phyloP scores from a whole-genome alignment of 306 rosid species.

The Prunus mira region DNA sequence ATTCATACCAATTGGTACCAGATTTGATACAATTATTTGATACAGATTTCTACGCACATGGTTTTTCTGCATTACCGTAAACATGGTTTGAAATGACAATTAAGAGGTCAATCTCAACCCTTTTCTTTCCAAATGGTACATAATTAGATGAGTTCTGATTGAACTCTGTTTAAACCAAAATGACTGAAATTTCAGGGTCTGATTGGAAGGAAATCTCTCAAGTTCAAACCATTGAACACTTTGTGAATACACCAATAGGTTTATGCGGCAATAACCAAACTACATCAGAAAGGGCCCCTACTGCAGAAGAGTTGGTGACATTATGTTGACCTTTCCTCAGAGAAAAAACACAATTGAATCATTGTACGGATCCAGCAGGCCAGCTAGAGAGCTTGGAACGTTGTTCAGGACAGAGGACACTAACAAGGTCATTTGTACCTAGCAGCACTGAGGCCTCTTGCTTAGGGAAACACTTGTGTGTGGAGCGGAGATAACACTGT shows the following conservation, averaged over 20 bases:
- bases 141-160: too few relatives aligned
- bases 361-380: constrained; percentile 44
- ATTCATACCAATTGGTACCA: neutral
- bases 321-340: constrained; percentile 26
- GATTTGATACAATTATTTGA: too few relatives aligned
- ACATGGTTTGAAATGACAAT: neutral
- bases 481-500: too few relatives aligned
- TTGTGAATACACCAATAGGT: neutral
- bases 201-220: neutral
- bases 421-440: constrained; percentile 27
- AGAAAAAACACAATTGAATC: constrained; percentile 33
- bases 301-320: constrained; percentile 18
- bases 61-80: neutral
- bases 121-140: too few relatives aligned
- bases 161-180: neutral
- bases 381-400: constrained; percentile 56
- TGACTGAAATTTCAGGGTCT: neutral
- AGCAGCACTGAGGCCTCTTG: constrained; percentile 28
- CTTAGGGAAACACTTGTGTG: constrained; percentile 16
- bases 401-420: constrained; percentile 60
- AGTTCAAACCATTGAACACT: neutral
- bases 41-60: too few relatives aligned
- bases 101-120: too few relatives aligned
- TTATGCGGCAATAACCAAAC: neutral
- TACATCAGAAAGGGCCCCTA: neutral